Base-by-base conservation (phyloP, 192 early-diverging fungal genomes). In the Linnemannia exigua region DNA sequence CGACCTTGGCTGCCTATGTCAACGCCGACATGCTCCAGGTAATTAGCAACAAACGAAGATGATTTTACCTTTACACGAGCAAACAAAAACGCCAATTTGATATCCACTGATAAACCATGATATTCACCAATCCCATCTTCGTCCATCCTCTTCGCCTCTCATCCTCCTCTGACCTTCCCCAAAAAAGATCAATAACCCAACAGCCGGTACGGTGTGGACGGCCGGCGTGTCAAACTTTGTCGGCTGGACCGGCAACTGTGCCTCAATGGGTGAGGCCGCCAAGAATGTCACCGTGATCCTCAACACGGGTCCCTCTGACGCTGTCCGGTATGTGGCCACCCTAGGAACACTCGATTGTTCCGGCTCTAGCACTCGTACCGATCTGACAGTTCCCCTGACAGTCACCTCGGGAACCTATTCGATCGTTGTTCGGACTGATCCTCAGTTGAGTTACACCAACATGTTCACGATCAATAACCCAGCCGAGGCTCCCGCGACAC, bases 381-480 rank as follows among this genome's bases (percentile, higher is more conserved):
- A 86, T 37, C 28, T 86, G 37, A 86, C 84, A 0, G 84, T 86
- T 9, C 84, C 84, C 17, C 19, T 80, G 79, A 68, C 41, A 6
- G 61, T 86, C 12, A 3, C 77, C 5, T 73, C 84, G 3, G 84
- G 84, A 35, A 80, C 84, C 0, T 86, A 86, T 22, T 86, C 84
- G 46, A 86, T 86, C 47, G 84, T 86, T 0, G 84, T 86, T 28
- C 74, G 84, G 25, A 86, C 84, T 16, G 78, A 69, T 4, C 84
- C 84, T 7, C 68, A 86, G 70, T 67, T 86, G 70, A 79, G 76
- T n/a, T 86, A 86, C 78, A 86, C 84, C 31, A 86, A 86, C 70
- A 86, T 86, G 79, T 86, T 86, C 48, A 86, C 73, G 31, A 86
- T 86, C 46, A 86, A 79, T 11, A 86, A 86, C 75, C 84, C 84